These are phyloP conservation scores for Mycena sanguinolenta DNA, from an alignment of 768 basidiomycete genomes.

Conservation along the genomic window DNA sequence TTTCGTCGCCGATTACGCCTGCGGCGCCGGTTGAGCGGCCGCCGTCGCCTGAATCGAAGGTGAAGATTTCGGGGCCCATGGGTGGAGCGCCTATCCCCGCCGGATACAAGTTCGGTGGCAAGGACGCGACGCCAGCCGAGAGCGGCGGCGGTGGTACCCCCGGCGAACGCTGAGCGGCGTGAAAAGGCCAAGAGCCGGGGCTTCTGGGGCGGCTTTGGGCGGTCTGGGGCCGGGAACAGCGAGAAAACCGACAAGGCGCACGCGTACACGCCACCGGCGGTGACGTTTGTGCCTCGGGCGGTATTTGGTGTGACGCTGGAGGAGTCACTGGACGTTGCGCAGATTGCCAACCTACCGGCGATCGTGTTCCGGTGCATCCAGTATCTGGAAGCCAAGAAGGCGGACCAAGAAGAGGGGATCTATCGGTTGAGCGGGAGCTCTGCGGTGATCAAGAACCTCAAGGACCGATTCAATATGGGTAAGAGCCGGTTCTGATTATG, in stretches of 20 bases:
- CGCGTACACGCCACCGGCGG: conserved; percentile 47
- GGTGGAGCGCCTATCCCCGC: conserved; percentile 87
- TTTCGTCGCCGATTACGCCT: conserved; percentile 59
- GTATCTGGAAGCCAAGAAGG: conserved; percentile 93
- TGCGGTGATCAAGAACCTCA: conserved; percentile 93
- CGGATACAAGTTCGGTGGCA: conserved; percentile 91
- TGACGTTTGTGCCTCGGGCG: conserved; percentile 66
- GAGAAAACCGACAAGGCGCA: conserved; percentile 52
- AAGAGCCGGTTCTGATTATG: conserved; percentile 42
- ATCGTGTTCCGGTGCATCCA: conserved; percentile 96
- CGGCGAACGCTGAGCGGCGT: conserved; percentile 63
- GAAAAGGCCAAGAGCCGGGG: conserved; percentile 93
- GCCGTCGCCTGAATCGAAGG: conserved; percentile 70
- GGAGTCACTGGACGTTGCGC: conserved; percentile 89
- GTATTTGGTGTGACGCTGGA: conserved; percentile 92
- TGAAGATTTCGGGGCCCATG: conserved; percentile 92
- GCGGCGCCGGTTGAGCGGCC: conserved; percentile 59
- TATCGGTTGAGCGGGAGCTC: conserved; percentile 96
- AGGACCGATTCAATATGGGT: conserved; percentile 94
- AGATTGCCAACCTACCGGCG: conserved; percentile 92
- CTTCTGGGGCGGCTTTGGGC: conserved; percentile 96
- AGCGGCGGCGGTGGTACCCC: conserved; percentile 43
- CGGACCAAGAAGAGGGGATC: conserved; percentile 97
- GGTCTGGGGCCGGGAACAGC: conserved; percentile 69
- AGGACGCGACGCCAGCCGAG: conserved; percentile 66